phyloP scores from a whole-genome alignment of 75 land plant genomes.

The Chamaecyparis obtusa region DNA sequence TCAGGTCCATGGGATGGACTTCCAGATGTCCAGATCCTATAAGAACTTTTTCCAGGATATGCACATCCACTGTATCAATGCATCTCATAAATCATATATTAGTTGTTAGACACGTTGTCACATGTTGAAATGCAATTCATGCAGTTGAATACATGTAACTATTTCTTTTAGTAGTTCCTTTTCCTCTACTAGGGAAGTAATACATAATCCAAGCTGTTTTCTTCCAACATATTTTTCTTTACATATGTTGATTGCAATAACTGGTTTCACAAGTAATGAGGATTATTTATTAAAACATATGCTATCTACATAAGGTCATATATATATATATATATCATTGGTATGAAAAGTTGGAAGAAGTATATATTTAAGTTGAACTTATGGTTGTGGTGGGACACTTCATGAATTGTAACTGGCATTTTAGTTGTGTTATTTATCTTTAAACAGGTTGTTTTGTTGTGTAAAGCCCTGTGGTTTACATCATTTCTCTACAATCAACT shows the following conservation, averaged over 20 bases:
- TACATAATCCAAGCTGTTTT: not conserved
- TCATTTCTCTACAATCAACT: not conserved
- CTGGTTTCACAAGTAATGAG: not conserved
- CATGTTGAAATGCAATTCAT: not conserved
- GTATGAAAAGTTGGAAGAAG: not conserved
- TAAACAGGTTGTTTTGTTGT: not conserved
- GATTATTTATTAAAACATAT: not conserved
- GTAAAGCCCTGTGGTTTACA: not conserved
- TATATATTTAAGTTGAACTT: not conserved
- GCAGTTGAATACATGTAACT: not conserved
- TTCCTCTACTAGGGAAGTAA: not conserved
- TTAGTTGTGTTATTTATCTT: not conserved
- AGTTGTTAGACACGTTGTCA: not conserved
- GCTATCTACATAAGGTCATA: not conserved
- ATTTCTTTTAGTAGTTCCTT: not conserved
- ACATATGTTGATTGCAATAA: not conserved
- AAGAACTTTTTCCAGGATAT: not conserved
- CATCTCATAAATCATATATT: not conserved
- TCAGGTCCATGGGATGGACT: not conserved
- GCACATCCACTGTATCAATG: not conserved
- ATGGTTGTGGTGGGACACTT: not conserved
- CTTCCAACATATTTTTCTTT: not conserved
- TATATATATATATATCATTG: not conserved
- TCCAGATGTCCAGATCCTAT: not conserved
- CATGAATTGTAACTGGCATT: not conserved